Conservation (phyloP, 2,329 filamentous ascomycete genomes). For the Pezicula rhizophila region DNA sequence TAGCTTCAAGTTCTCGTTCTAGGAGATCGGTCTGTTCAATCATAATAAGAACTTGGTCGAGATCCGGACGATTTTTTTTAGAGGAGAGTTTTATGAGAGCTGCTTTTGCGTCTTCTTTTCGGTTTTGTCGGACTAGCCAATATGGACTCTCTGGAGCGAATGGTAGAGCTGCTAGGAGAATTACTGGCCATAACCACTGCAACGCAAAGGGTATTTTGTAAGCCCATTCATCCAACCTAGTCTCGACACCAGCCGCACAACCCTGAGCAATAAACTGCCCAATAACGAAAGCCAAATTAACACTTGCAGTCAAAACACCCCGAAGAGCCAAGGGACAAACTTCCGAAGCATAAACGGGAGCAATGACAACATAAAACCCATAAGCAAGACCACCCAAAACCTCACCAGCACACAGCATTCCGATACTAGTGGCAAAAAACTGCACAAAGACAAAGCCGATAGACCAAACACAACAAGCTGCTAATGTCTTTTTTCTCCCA, state of each 20-base stretch:
- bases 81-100: conserved; percentile 36
- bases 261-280: conserved; percentile 42
- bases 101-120: conserved; percentile 33
- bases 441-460: conserved; percentile 36
- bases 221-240: conserved; percentile 12
- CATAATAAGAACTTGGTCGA: conserved; percentile 40
- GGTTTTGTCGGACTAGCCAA: conserved; percentile 39
- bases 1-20: conserved; percentile 38
- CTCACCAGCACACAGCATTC: conserved; percentile 39
- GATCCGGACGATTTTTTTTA: conserved; percentile 25
- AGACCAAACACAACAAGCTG: conserved; percentile 10
- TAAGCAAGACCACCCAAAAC: conserved; percentile 42
- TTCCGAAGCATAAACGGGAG: conserved; percentile 32
- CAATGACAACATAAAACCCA: conserved; percentile 41
- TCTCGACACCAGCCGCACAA: conserved; percentile 30
- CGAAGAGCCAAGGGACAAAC: conserved; percentile 46
- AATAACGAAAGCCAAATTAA: conserved; percentile 45
- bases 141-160: conserved; percentile 42
- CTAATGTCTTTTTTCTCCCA: conserved; percentile 14
- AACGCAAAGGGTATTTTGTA: conserved; percentile 16
- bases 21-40: conserved; percentile 50
- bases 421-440: conserved; percentile 40
- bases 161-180: conserved; percentile 35
- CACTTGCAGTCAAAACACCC: conserved; percentile 42
- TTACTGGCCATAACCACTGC: conserved; percentile 40